A percentile compares a stretch with the other conserved stretches of the same genome.
These are phyloP conservation scores for Cladosporium velox DNA, from an alignment of 2,329 filamentous ascomycete genomes.

Conservation along the genomic window DNA sequence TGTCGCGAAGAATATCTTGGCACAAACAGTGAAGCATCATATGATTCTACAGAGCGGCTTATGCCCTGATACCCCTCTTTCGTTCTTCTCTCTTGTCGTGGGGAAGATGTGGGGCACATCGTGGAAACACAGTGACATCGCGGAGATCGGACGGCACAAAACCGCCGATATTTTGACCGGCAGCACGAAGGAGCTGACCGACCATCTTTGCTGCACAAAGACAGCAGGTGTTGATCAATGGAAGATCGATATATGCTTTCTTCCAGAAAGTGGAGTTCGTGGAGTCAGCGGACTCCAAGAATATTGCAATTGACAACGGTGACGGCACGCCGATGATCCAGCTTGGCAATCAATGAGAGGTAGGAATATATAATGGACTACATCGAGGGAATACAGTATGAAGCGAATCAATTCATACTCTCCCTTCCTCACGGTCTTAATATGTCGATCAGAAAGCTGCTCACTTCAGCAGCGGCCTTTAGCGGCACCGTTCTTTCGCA, in stretches of 20 bases:
- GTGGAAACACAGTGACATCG: slow-evolving; percentile 1
- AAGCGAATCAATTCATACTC: slow-evolving; percentile 7
- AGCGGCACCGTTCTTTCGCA: slow-evolving; percentile 12
- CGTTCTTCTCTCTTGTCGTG: slow-evolving; percentile 6
- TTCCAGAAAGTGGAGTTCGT: slow-evolving; percentile 1
- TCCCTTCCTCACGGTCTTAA: slow-evolving; percentile 10
- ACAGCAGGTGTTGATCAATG: slow-evolving; percentile 11
- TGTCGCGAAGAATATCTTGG: slow-evolving; percentile 1
- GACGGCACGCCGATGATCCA: slow-evolving; percentile 14
- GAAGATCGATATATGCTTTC: background rate
- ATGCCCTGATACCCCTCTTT: slow-evolving; percentile 5
- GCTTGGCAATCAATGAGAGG: slow-evolving; percentile 9
- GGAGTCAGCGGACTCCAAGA: slow-evolving; percentile 3
- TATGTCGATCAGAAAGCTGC: slow-evolving; percentile 18
- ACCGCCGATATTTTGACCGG: slow-evolving; percentile 13
- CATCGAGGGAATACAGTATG: background rate
- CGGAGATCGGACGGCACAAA: background rate
- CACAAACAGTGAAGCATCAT: slow-evolving; percentile 2
- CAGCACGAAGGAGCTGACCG: slow-evolving; percentile 13
- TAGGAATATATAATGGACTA: slow-evolving; percentile 14
- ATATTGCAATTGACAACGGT: slow-evolving; percentile 2
- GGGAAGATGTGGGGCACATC: slow-evolving; percentile 9
- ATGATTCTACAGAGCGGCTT: background rate
- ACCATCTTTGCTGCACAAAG: slow-evolving; percentile 2
- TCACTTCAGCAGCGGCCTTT: slow-evolving; percentile 16